A percentile compares a stretch with the other conserved stretches of the same genome.
Conservation (phyloP, 2,329 filamentous ascomycete species). For the Penicillium aurantiogriseum region DNA sequence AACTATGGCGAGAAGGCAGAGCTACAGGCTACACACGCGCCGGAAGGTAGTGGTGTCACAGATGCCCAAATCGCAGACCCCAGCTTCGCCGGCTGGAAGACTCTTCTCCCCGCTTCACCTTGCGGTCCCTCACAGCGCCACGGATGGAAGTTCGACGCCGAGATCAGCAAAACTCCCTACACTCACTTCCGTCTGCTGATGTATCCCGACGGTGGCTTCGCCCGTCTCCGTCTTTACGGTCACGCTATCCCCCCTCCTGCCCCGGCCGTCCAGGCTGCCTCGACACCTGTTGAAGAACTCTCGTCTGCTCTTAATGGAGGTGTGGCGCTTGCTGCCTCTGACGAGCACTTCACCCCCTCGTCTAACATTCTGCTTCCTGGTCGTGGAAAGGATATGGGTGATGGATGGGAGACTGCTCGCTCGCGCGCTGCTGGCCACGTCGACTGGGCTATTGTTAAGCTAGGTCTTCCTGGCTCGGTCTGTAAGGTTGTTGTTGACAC, state of each 20-base stretch:
- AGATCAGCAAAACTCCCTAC: slow-evolving; percentile 30
- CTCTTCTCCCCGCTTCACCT: slow-evolving; percentile 38
- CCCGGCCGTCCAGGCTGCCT: background rate
- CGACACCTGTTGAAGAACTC: slow-evolving; percentile 36
- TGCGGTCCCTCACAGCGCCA: slow-evolving; percentile 45
- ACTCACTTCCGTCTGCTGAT: slow-evolving; percentile 47
- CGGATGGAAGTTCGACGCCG: slow-evolving; percentile 38
- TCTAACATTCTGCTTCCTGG: slow-evolving; percentile 44
- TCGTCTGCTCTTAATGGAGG: slow-evolving; percentile 44
- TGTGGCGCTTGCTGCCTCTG: slow-evolving; percentile 40
- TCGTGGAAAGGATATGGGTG: slow-evolving; percentile 47
- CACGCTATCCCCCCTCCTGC: slow-evolving; percentile 39
- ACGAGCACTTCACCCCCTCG: slow-evolving; percentile 44
- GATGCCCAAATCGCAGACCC: slow-evolving; percentile 34
- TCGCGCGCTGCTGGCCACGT: slow-evolving; percentile 41
- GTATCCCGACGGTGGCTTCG: slow-evolving; percentile 49
- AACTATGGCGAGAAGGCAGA: slow-evolving; percentile 47
- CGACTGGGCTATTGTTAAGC: slow-evolving; percentile 43
- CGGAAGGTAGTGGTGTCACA: slow-evolving; percentile 18
- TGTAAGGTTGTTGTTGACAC: slow-evolving; percentile 44
- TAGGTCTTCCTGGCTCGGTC: slow-evolving; percentile 41
- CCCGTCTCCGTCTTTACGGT: slow-evolving; percentile 44
- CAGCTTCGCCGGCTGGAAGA: slow-evolving; percentile 39
- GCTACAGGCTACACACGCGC: slow-evolving; percentile 37
- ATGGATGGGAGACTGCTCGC: slow-evolving; percentile 46